Base-by-base conservation (phyloP, 1,284 basidiomycete genomes). In the Microbotryum silenes-acaulis region DNA sequence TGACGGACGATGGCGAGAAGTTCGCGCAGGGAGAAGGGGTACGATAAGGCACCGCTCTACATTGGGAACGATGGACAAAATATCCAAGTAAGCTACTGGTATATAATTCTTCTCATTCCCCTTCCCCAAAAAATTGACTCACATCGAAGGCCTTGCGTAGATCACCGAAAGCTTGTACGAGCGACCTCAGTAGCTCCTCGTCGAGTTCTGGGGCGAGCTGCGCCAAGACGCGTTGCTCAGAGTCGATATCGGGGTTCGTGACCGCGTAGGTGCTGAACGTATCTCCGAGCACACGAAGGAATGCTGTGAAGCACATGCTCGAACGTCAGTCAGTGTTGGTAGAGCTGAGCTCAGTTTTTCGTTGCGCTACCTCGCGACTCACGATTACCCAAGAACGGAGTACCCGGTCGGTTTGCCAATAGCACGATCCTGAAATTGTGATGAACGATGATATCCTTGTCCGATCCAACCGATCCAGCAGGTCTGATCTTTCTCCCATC, bases 1-100 rank as follows among this genome's bases (percentile, higher is more conserved):
- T 77, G 76, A 16, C 74, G 73, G 1, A 74, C 74, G 29, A 77
- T 63, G 49, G 75, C 74, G 51, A 77, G 70, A 44, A 77, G 63
- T 58, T 77, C 76, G 27, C 75, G 72, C 7, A 77, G 69, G 1
- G 70, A 72, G 63, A 75, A 76, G 1, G 75, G 75, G 57, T 77
- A 75, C 4, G 64, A 44, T 20, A 69, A 49, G 0, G 49, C 57
- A 6, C 60, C 56, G 27, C 48, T 53, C 31, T 54, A 54, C 20
- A 45, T 33, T 14, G 12, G 5, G 20, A 9, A 48, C 6, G 6
- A 3, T 31, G 7, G 7, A 33, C 12, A 21, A 50, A n/a, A 25
- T 8, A 20, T 56, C 14, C 16, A 18, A 47, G 6, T 27, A 9
- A 21, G 51, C 6, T 2, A 31, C 31, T 31, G 31, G 31, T 9